A percentile compares a stretch with the other conserved stretches of the same genome.
phyloP scores from a whole-genome alignment of 164 flowering plant genomes.

The Nelumbo lutea region DNA sequence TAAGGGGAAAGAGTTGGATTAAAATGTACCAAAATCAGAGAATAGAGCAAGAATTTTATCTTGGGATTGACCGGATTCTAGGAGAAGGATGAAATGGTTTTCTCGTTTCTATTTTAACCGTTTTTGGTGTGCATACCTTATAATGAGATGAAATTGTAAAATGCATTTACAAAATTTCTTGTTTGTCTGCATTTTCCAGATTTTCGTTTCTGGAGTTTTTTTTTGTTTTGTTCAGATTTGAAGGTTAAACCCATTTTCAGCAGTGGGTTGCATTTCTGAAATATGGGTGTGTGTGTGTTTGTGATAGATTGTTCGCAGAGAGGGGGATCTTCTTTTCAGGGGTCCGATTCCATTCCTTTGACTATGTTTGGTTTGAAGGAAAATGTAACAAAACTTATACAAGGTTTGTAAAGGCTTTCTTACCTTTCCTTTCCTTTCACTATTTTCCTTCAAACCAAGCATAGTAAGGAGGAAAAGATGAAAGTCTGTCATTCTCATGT shows the following conservation, averaged over 20 bases:
- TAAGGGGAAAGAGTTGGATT: not conserved
- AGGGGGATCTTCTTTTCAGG: too few relatives aligned
- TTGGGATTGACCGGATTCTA: constrained; percentile 14
- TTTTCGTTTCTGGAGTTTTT: not conserved
- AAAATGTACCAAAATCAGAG: not conserved
- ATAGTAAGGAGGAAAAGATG: too few relatives aligned
- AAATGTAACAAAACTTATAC: too few relatives aligned
- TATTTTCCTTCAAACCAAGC: too few relatives aligned
- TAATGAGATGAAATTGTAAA: not conserved
- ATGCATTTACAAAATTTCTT: not conserved
- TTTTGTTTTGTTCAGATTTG: constrained; percentile 1
- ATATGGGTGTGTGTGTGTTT: too few relatives aligned
- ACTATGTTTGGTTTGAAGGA: too few relatives aligned
- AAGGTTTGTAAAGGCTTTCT: too few relatives aligned
- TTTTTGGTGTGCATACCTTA: not conserved
- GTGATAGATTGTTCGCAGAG: too few relatives aligned
- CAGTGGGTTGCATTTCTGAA: too few relatives aligned
- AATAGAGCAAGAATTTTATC: not conserved
- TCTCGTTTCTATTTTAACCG: not conserved
- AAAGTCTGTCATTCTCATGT: too few relatives aligned
- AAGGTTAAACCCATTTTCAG: constrained; percentile 5
- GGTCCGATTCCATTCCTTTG: too few relatives aligned
- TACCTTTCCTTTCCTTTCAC: too few relatives aligned
- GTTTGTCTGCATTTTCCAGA: constrained; percentile 1
- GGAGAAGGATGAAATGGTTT: not conserved